Evolutionary conservation across 257 asterid species (phyloP).

Genomic region (Capsicum rhomboideum): DNA sequence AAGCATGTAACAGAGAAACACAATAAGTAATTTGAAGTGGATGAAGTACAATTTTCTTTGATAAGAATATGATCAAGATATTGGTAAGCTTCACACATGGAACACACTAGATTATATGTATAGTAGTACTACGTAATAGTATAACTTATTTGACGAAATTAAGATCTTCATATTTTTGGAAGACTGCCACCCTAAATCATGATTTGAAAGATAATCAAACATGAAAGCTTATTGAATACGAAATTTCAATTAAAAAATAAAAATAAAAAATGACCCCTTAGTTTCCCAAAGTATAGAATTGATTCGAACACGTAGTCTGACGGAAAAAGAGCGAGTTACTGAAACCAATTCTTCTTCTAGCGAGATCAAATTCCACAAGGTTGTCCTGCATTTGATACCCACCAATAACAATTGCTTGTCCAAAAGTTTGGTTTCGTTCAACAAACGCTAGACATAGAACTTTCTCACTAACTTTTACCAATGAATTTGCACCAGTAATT

Average conservation of each 20-base stretch:
- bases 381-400: conserved; percentile 26
- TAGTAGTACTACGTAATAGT: too few species aligned
- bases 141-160: too few species aligned
- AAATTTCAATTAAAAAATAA: not conserved
- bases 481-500: conserved; percentile 24
- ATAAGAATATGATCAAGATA: too few species aligned
- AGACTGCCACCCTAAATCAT: not conserved
- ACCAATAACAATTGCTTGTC: conserved; percentile 29
- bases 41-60: too few species aligned
- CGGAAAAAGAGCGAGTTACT: conserved; percentile 21
- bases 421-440: conserved; percentile 23
- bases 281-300: not conserved
- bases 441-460: conserved; percentile 36
- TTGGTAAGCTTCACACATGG: too few species aligned
- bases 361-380: not conserved
- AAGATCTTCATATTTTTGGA: too few species aligned
- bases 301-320: conserved; percentile 26
- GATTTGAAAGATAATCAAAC: not conserved
- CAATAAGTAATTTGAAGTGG: too few species aligned
- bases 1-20: too few species aligned
- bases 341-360: not conserved
- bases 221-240: not conserved
- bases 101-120: too few species aligned
- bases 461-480: conserved; percentile 19
- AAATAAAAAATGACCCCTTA: not conserved